A percentile compares a stretch with the other conserved stretches of the same genome.
phyloP scores from a whole-genome alignment of 306 rosid species.

The Potentilla sterilis region DNA sequence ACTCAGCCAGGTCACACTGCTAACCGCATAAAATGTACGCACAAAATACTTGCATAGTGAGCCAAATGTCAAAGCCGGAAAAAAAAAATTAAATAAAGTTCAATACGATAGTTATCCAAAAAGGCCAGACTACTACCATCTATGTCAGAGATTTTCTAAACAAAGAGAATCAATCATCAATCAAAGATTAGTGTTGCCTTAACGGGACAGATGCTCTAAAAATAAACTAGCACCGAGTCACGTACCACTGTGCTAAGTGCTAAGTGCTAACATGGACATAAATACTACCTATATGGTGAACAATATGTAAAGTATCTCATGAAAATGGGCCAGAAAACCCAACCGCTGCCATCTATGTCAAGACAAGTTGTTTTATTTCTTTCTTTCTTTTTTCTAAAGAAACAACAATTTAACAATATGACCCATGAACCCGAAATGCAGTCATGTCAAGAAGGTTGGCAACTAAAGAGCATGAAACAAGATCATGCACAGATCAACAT shows the following conservation, averaged over 20 bases:
- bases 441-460: background rate
- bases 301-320: background rate
- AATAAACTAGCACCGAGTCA: background rate
- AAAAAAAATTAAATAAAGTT: background rate
- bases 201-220: background rate
- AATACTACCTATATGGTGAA: background rate
- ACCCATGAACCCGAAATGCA: background rate
- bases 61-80: background rate
- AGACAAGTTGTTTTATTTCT: background rate
- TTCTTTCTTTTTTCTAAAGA: background rate
- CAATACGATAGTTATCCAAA: background rate
- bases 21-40: background rate
- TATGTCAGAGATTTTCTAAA: background rate
- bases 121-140: background rate
- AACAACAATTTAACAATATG: background rate
- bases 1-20: background rate
- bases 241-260: conserved; percentile 3
- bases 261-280: conserved; percentile 1
- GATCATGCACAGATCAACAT: background rate
- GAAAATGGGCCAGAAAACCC: background rate
- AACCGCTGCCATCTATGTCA: conserved; percentile 2
- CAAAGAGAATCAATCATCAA: background rate
- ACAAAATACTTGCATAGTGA: background rate
- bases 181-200: background rate
- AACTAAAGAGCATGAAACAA: background rate